These are phyloP conservation scores for Hortiboletus flavorubellus DNA, from an alignment of 768 basidiomycete species.

Conservation along the genomic window DNA sequence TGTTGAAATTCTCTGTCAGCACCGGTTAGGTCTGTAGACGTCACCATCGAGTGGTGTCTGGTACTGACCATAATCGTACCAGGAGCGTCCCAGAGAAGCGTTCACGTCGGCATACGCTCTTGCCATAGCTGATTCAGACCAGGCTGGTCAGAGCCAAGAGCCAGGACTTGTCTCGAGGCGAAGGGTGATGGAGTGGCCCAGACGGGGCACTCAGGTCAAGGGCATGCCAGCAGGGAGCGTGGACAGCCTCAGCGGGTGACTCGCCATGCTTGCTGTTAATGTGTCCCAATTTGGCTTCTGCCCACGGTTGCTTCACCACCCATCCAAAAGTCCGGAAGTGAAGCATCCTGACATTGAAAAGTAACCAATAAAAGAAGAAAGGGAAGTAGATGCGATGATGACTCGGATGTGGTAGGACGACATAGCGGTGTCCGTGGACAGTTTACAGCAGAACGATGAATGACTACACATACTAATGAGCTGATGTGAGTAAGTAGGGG, in stretches of 20 bases:
- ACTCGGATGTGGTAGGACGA: constrained; percentile 17
- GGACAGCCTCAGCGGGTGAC: constrained; percentile 20
- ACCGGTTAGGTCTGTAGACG: neutral
- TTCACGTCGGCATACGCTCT: constrained; percentile 57
- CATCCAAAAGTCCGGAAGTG: constrained; percentile 1
- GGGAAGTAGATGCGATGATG: constrained; percentile 22
- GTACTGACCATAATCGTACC: constrained; percentile 60
- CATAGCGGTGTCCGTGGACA: constrained; percentile 23
- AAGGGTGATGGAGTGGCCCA: constrained; percentile 17
- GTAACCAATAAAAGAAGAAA: constrained; percentile 3
- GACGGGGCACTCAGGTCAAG: constrained; percentile 27
- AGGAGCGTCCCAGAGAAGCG: constrained; percentile 50
- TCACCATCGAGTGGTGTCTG: neutral
- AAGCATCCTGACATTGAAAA: constrained; percentile 20
- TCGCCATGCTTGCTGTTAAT: too few relatives aligned
- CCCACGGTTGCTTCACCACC: neutral
- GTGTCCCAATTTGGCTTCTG: constrained; percentile 4
- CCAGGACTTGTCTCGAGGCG: constrained; percentile 14
- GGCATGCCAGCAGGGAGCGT: constrained; percentile 6
- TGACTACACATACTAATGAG: constrained; percentile 29
- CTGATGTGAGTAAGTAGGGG: constrained; percentile 21
- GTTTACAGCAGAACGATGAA: constrained; percentile 27
- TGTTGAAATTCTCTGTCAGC: constrained; percentile 48
- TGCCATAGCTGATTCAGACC: constrained; percentile 34
- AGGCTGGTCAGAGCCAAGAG: constrained; percentile 14